Conservation (phyloP, 2,329 filamentous ascomycete genomes). For the Penicillium griseofulvum region DNA sequence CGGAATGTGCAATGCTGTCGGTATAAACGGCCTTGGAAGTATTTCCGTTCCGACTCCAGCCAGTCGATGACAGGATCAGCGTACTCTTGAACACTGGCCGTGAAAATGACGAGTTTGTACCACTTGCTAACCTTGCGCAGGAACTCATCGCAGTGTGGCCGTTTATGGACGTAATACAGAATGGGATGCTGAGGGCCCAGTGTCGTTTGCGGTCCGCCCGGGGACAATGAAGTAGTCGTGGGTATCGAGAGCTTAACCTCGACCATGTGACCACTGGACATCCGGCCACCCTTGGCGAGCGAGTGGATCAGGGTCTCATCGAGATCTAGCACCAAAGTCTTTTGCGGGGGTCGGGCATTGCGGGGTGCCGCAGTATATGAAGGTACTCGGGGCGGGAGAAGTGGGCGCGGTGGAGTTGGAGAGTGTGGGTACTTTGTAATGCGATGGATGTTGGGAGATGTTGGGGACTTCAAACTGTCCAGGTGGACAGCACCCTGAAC, state of each 20-base stretch:
- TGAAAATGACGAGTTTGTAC: slow-evolving; percentile 97
- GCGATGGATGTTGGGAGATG: slow-evolving; percentile 67
- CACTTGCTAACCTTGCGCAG: slow-evolving; percentile 91
- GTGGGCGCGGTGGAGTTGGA: slow-evolving; percentile 80
- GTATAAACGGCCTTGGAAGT: slow-evolving; percentile 91
- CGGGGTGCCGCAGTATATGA: slow-evolving; percentile 66
- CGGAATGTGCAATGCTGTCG: slow-evolving; percentile 95
- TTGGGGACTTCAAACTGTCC: slow-evolving; percentile 88
- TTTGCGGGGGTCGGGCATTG: slow-evolving; percentile 61
- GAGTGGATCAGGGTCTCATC: slow-evolving; percentile 98
- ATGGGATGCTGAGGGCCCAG: slow-evolving; percentile 90
- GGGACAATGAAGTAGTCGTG: slow-evolving; percentile 37
- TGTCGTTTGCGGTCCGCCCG: slow-evolving; percentile 59
- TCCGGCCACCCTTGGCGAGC: slow-evolving; percentile 91
- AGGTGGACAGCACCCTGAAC: slow-evolving; percentile 57
- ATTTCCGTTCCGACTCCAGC: slow-evolving; percentile 95
- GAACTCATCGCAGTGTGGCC: slow-evolving; percentile 95
- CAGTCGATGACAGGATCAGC: slow-evolving; percentile 98
- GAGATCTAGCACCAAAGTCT: slow-evolving; percentile 91
- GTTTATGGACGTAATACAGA: slow-evolving; percentile 97
- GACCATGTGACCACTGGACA: slow-evolving; percentile 98
- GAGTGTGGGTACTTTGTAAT: slow-evolving; percentile 88
- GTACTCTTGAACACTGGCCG: slow-evolving; percentile 96
- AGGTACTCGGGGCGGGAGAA: slow-evolving; percentile 84
- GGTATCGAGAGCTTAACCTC: slow-evolving; percentile 73